Conservation (phyloP, 2,329 filamentous ascomycete species). For the Paracorniculantispora psalliotae region DNA sequence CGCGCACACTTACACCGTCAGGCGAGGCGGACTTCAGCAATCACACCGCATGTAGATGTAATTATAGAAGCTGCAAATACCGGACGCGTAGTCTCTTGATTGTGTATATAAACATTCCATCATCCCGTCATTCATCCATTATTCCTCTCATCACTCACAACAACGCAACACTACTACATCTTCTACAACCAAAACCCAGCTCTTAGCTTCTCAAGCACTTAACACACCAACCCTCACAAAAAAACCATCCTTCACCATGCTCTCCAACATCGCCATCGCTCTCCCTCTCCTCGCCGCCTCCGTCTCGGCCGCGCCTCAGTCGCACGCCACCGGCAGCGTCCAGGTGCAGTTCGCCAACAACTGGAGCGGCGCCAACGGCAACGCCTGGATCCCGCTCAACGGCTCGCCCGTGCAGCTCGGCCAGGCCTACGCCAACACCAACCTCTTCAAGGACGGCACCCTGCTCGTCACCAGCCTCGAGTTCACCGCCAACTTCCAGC, state of each 20-base stretch:
- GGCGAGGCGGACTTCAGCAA: neutral
- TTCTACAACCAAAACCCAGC: neutral
- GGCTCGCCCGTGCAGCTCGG: neutral
- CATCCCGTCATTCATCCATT: neutral
- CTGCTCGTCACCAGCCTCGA: constrained; percentile 6
- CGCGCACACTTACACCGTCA: neutral
- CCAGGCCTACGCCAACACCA: constrained; percentile 6
- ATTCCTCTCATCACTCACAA: neutral
- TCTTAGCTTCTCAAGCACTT: neutral
- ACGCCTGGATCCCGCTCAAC: constrained; percentile 4
- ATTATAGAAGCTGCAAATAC: neutral
- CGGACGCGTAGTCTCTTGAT: neutral
- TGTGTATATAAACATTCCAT: neutral
- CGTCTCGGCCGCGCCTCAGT: neutral
- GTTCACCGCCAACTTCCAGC: constrained; percentile 5
- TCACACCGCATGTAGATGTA: neutral
- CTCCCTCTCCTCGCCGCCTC: constrained; percentile 3
- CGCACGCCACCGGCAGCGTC: neutral
- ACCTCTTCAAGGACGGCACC: constrained; percentile 5
- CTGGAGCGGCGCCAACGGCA: constrained; percentile 1
- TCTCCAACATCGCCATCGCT: neutral
- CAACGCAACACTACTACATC: neutral
- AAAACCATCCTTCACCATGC: neutral
- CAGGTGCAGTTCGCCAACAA: constrained; percentile 6
- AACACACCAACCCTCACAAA: neutral